Conservation (phyloP, 2,329 filamentous ascomycete genomes). For the Emydomyces testavorans region DNA sequence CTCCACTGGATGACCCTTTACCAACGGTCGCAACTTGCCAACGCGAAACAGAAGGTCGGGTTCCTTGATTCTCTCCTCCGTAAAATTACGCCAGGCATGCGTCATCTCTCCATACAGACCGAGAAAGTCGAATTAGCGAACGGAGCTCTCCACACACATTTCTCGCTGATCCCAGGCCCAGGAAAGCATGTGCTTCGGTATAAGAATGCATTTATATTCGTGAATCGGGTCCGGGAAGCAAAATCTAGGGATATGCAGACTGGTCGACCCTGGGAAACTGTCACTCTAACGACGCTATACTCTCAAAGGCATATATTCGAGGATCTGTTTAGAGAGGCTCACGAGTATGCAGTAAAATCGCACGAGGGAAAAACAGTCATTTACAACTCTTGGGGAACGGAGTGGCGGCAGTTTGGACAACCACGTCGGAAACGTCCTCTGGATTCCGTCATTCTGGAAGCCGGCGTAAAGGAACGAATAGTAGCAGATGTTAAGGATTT, state of each 20-base stretch:
- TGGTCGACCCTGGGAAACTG: constrained; percentile 85
- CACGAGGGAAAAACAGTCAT: constrained; percentile 89
- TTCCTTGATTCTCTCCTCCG: constrained; percentile 45
- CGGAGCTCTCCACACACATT: constrained; percentile 63
- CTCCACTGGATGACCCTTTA: constrained; percentile 87
- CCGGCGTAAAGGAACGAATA: constrained; percentile 70
- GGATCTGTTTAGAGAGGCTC: constrained; percentile 77
- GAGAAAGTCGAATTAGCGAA: constrained; percentile 51
- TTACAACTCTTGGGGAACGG: constrained; percentile 70
- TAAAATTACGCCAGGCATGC: constrained; percentile 48
- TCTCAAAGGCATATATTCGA: constrained; percentile 81
- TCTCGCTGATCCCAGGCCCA: constrained; percentile 81
- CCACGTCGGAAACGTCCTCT: constrained; percentile 77
- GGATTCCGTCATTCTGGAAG: constrained; percentile 73
- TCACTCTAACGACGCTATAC: constrained; percentile 86
- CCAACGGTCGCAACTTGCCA: constrained; percentile 50
- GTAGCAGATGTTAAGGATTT: constrained; percentile 76
- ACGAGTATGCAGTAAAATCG: constrained; percentile 63
- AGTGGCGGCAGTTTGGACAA: constrained; percentile 76
- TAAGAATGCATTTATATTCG: constrained; percentile 72
- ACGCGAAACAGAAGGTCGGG: constrained; percentile 26
- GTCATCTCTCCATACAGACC: constrained; percentile 55
- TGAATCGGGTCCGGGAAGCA: constrained; percentile 73
- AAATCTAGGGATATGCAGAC: constrained; percentile 68
- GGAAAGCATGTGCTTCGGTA: constrained; percentile 82